Percentiles rank a stretch among this genome's conserved stretches.
phyloP scores from a whole-genome alignment of 441 rosid species.

The Aleurites moluccanus region DNA sequence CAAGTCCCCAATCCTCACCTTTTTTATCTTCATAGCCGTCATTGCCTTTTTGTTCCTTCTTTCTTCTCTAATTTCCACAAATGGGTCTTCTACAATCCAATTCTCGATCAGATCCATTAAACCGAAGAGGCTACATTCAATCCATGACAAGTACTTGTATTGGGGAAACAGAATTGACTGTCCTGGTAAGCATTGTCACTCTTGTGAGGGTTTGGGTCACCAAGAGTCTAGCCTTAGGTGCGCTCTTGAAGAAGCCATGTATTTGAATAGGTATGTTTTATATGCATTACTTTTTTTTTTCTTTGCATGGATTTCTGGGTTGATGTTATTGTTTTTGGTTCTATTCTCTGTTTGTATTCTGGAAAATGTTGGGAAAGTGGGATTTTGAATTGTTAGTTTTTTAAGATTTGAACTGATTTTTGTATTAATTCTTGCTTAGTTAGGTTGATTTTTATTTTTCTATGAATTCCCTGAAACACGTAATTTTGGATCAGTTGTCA shows the following conservation, averaged over 20 bases:
- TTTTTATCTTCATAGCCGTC: constrained; percentile 39
- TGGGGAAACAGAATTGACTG: constrained; percentile 91
- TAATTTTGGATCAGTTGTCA: background rate
- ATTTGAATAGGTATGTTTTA: constrained; percentile 55
- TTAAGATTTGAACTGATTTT: background rate
- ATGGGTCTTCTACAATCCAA: constrained; percentile 40
- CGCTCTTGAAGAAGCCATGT: constrained; percentile 93
- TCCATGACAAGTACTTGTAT: constrained; percentile 76
- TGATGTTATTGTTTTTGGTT: constrained; percentile 14
- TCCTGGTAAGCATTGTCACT: constrained; percentile 87
- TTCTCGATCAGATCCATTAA: constrained; percentile 23
- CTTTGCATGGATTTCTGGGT: background rate
- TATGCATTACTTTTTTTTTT: background rate
- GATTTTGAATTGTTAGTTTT: background rate
- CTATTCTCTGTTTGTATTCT: constrained; percentile 16
- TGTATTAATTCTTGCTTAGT: background rate
- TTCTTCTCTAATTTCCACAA: constrained; percentile 41
- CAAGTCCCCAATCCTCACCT: constrained; percentile 33
- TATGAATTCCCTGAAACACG: background rate
- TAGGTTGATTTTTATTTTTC: background rate
- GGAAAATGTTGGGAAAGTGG: constrained; percentile 11
- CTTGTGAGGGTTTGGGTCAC: constrained; percentile 88
- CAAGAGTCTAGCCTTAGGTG: constrained; percentile 98
- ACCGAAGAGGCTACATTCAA: constrained; percentile 44
- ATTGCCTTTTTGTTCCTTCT: constrained; percentile 44